Percentiles rank a stretch among this genome's conserved stretches.
These are phyloP conservation scores for Pleurotus giganteus DNA, from an alignment of 768 basidiomycete genomes.

Conservation along the genomic window DNA sequence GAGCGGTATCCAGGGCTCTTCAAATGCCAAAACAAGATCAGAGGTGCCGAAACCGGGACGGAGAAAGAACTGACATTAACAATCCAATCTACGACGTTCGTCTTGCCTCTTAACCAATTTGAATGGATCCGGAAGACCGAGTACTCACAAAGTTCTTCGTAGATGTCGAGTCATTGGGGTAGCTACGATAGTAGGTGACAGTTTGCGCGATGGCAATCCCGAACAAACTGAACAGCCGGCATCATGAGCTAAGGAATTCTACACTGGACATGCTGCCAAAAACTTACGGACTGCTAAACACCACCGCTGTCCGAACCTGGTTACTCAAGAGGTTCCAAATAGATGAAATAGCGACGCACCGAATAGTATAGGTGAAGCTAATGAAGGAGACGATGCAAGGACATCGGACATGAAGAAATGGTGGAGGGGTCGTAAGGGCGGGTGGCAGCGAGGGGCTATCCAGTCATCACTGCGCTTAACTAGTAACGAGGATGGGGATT, in stretches of 20 bases:
- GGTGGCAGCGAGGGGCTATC: no score
- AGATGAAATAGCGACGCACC: neutral
- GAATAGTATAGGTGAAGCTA: neutral
- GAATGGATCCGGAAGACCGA: neutral
- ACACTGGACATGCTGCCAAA: neutral
- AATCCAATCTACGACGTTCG: neutral
- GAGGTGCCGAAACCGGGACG: neutral
- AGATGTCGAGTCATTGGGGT: neutral
- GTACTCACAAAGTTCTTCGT: neutral
- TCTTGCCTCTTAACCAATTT: neutral
- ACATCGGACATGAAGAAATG: neutral
- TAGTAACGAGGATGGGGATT: no score
- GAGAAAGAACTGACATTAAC: neutral
- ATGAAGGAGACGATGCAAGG: neutral
- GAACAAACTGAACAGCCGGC: neutral
- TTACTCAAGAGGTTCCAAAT: neutral
- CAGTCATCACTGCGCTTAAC: no score
- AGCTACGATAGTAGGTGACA: neutral
- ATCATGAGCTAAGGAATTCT: no score
- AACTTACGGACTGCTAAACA: neutral
- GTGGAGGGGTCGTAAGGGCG: no score
- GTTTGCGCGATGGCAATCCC: slow-evolving; percentile 2
- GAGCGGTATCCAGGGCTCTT: neutral
- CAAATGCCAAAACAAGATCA: neutral
- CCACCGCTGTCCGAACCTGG: neutral